These are phyloP conservation scores for Aspergillus hortae DNA, from an alignment of 2,329 filamentous ascomycete species.

Conservation along the genomic window DNA sequence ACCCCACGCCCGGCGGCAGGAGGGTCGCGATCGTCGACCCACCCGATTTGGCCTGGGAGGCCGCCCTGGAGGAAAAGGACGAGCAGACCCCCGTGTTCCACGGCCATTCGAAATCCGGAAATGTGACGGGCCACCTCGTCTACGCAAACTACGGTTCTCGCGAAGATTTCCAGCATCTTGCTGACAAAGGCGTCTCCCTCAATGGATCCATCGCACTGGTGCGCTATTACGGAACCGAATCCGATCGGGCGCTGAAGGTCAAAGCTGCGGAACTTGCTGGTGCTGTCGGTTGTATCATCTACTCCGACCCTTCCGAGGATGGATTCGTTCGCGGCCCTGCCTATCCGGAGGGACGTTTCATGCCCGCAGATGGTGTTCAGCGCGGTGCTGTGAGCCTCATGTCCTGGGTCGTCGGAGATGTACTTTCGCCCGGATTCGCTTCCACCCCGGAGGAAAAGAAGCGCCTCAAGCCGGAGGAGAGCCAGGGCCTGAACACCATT, in stretches of 20 bases:
- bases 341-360: slow-evolving; percentile 73
- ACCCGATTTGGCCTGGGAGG: slow-evolving; percentile 69
- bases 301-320: slow-evolving; percentile 84
- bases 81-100: slow-evolving; percentile 79
- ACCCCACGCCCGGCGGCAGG: slow-evolving; percentile 72
- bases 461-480: slow-evolving; percentile 66
- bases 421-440: slow-evolving; percentile 84
- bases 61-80: slow-evolving; percentile 77
- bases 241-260: slow-evolving; percentile 74
- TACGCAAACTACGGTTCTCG: slow-evolving; percentile 90
- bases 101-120: slow-evolving; percentile 80
- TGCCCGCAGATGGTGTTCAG: slow-evolving; percentile 79
- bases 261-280: slow-evolving; percentile 86
- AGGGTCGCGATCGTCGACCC: slow-evolving; percentile 75
- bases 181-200: slow-evolving; percentile 67
- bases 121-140: slow-evolving; percentile 79
- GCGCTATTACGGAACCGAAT: slow-evolving; percentile 71
- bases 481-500: slow-evolving; percentile 71
- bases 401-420: slow-evolving; percentile 82
- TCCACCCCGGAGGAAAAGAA: slow-evolving; percentile 48
- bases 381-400: slow-evolving; percentile 75
- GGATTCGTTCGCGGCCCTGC: slow-evolving; percentile 70
- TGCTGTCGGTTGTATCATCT: slow-evolving; percentile 83
- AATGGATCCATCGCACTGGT: slow-evolving; percentile 81
- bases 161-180: slow-evolving; percentile 73